These are phyloP conservation scores for Puccinia hordei DNA, from an alignment of 1,284 basidiomycete species.

Conservation along the genomic window DNA sequence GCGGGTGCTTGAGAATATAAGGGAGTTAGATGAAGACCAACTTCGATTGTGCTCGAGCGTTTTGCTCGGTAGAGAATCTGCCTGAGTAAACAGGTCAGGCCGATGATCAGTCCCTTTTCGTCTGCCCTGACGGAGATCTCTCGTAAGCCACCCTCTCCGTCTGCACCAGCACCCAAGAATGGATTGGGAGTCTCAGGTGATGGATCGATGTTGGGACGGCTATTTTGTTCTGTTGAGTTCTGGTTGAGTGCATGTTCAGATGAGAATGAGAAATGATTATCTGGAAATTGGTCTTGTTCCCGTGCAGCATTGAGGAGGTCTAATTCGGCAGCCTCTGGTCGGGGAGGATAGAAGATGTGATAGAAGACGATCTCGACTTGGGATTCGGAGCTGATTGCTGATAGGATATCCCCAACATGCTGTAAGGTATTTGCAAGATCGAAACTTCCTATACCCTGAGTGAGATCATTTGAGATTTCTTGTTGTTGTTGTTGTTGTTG, in stretches of 20 bases:
- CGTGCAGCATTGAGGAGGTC: slow-evolving; percentile 5
- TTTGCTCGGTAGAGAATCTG: slow-evolving; percentile 73
- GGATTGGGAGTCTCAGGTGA: slow-evolving; percentile 14
- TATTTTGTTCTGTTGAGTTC: neutral
- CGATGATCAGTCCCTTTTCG: slow-evolving; percentile 45
- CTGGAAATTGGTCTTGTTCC: slow-evolving; percentile 15
- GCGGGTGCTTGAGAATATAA: slow-evolving; percentile 41
- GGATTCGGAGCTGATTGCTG: slow-evolving; percentile 41
- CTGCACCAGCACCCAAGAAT: slow-evolving; percentile 33
- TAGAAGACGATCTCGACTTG: slow-evolving; percentile 43
- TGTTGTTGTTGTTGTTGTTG: neutral
- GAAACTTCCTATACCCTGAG: slow-evolving; percentile 23
- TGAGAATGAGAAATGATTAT: slow-evolving; percentile 27
- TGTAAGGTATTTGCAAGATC: slow-evolving; percentile 48
- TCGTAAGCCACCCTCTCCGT: slow-evolving; percentile 39
- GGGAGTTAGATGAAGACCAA: slow-evolving; percentile 73
- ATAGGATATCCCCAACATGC: slow-evolving; percentile 43
- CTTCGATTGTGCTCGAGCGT: slow-evolving; percentile 78
- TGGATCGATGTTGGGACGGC: slow-evolving; percentile 14
- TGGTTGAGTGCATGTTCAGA: neutral
- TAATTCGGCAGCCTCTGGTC: slow-evolving; percentile 24
- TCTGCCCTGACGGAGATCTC: slow-evolving; percentile 42
- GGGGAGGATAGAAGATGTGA: slow-evolving; percentile 42
- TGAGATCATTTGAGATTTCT: neutral
- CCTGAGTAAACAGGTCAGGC: slow-evolving; percentile 57